phyloP scores from a whole-genome alignment of 2,329 filamentous ascomycete genomes.

The Trichoderma aggressivum region DNA sequence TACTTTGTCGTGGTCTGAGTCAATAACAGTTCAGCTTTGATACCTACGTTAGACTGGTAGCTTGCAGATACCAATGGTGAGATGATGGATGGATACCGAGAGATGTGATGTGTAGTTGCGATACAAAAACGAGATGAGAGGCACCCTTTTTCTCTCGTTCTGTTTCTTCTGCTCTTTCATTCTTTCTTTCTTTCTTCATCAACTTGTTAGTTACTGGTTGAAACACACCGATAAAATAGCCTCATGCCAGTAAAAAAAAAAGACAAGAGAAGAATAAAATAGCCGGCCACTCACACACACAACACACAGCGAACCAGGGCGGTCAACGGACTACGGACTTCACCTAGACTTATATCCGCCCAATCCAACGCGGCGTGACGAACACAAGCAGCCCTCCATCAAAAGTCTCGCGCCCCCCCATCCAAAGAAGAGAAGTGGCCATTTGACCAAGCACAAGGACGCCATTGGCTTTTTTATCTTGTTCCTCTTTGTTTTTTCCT shows the following conservation, averaged over 20 bases:
- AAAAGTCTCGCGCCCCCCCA: not conserved
- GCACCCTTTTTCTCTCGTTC: not conserved
- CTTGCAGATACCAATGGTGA: too few species aligned
- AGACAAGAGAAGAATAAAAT: not conserved
- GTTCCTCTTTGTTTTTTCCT: not conserved
- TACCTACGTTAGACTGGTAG: too few species aligned
- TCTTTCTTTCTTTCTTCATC: not conserved
- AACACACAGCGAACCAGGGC: not conserved
- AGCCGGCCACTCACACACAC: not conserved
- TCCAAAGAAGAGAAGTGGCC: not conserved
- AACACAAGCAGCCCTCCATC: not conserved
- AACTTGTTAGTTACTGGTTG: not conserved
- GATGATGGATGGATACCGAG: not conserved
- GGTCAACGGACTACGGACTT: not conserved
- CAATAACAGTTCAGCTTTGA: not conserved
- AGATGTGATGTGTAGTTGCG: not conserved
- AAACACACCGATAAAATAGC: not conserved
- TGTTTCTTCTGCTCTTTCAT: not conserved
- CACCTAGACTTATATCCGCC: constrained; percentile 5
- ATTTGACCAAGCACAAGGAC: not conserved
- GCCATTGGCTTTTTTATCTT: not conserved
- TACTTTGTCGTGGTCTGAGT: not conserved
- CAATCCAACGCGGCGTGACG: not conserved
- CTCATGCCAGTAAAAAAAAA: not conserved
- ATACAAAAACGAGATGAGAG: not conserved